Conservation (phyloP, 2,329 filamentous ascomycete species). For the Colletotrichum chrysophilum region DNA sequence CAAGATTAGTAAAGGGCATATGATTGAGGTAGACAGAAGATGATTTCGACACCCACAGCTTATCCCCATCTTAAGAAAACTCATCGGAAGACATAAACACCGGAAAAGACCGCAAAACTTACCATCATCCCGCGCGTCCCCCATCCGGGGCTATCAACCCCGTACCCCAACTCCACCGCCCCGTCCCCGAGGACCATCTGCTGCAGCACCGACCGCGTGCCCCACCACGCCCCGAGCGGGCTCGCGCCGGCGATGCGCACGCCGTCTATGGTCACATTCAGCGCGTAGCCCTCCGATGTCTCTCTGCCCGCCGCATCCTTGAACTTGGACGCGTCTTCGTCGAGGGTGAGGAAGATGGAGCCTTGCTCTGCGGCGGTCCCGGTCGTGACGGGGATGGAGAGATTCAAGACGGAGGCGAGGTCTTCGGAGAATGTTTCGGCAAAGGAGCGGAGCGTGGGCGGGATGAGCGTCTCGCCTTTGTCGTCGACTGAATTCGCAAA, state of each 20-base stretch:
- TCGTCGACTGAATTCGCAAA: conserved; percentile 46
- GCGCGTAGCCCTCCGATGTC: conserved; percentile 54
- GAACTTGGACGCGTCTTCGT: conserved; percentile 38
- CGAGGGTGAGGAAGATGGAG: conserved; percentile 52
- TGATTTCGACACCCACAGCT: no score
- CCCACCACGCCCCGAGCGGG: conserved; percentile 63
- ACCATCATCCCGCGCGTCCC: conserved; percentile 49
- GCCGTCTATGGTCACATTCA: conserved; percentile 43
- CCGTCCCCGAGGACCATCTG: conserved; percentile 46
- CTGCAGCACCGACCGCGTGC: conserved; percentile 59
- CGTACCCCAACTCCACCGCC: conserved; percentile 45
- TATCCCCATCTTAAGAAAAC: no score
- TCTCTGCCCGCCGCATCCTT: conserved; percentile 48
- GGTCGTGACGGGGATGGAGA: conserved; percentile 35
- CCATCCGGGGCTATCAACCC: conserved; percentile 57
- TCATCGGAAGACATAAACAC: no score
- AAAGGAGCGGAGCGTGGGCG: conserved; percentile 53
- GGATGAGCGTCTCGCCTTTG: conserved; percentile 54
- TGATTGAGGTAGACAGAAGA: no score
- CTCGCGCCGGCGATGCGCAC: conserved; percentile 57
- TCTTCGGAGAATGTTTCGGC: conserved; percentile 48
- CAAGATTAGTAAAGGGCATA: no score
- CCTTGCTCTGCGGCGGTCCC: conserved; percentile 26
- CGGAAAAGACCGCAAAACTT: background rate
- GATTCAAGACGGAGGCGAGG: conserved; percentile 29